Evolutionary conservation across 768 basidiomycete species (phyloP), one percentile per base, ranked within the genome.

Genomic region (Pulveroboletus ravenelii): DNA sequence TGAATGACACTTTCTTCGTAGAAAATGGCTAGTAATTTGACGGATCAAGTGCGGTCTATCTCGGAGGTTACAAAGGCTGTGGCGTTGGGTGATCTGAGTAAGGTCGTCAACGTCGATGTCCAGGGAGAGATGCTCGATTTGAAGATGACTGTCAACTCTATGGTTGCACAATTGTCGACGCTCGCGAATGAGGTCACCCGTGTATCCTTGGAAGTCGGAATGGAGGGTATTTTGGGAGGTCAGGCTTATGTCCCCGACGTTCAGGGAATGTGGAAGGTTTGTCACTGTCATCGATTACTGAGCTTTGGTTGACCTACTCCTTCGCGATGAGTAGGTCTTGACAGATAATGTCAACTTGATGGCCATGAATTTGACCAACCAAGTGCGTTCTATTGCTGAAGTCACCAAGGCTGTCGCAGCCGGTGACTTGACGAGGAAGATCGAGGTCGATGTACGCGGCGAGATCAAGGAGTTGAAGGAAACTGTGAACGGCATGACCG

Each of bases 401-500:
- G 95, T 98, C 36, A 97, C 95, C 18, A 94, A 92, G 67, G 95
- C 94, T 12, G 93, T 98, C 35, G 93, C 94, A 2, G 78, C 82
- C 32, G 95, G 95, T 27, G 93, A 98, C 66, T 75, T 98, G 65
- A 92, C 88, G 9, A 89, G 93, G 74, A 93, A 89, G 73, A 93
- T 95, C 62, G 85, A 85, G 50, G 91, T 94, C 56, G 87, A 93
- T 56, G 93, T 91, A 39, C 81, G 87, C 35, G 93, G 94, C 13
- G 93, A 97, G 74, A 95, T 97, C 66, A 71, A 88, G 52, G 88
- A 92, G 66, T 67, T 89, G 70, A 89, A 91, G 70, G 84, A 89
- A 68, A 97, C 93, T 1, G 93, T 97, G 36, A 98, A 98, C 62
- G 86, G 81, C 48, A 98, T 97, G 94, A 96, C 93, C 10, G 88